phyloP scores from a whole-genome alignment of 1,284 basidiomycete genomes.

The Malassezia brasiliensis region DNA sequence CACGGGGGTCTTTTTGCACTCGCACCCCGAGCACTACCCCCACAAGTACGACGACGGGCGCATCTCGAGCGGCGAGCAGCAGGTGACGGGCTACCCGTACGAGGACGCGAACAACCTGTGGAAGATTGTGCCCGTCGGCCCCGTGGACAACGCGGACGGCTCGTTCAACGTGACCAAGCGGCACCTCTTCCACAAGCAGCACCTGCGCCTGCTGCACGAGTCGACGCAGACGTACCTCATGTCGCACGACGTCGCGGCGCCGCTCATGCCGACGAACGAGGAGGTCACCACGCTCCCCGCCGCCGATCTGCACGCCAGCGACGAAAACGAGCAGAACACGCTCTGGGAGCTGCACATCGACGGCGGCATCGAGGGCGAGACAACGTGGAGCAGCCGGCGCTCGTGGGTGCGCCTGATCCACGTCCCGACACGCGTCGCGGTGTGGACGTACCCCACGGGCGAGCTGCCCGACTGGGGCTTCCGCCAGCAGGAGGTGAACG shows the following conservation, averaged over 20 bases:
- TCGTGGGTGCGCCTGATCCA: slow-evolving; percentile 56
- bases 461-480: slow-evolving; percentile 90
- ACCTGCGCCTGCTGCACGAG: slow-evolving; percentile 79
- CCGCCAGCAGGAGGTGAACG: slow-evolving; percentile 95
- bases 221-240: slow-evolving; percentile 72
- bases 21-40: slow-evolving; percentile 80
- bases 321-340: slow-evolving; percentile 49
- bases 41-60: slow-evolving; percentile 91
- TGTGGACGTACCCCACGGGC: slow-evolving; percentile 76
- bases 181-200: slow-evolving; percentile 75
- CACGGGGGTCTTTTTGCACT: slow-evolving; percentile 85
- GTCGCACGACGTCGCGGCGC: slow-evolving; percentile 94
- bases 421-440: slow-evolving; percentile 73
- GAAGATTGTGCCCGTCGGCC: slow-evolving; percentile 84
- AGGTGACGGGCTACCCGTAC: slow-evolving; percentile 94
- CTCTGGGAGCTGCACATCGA: slow-evolving; percentile 39
- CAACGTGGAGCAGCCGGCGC: slow-evolving; percentile 27
- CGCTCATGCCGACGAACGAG: slow-evolving; percentile 93
- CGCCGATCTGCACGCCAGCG: slow-evolving; percentile 56
- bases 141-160: slow-evolving; percentile 54
- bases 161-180: slow-evolving; percentile 61
- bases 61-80: slow-evolving; percentile 90
- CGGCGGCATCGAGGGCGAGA: slow-evolving; percentile 15
- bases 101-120: slow-evolving; percentile 90
- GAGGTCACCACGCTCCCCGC: slow-evolving; percentile 67